Evolutionary conservation across 2,329 filamentous ascomycete genomes (phyloP).

Genomic region (Cladorrhinum sp.): DNA sequence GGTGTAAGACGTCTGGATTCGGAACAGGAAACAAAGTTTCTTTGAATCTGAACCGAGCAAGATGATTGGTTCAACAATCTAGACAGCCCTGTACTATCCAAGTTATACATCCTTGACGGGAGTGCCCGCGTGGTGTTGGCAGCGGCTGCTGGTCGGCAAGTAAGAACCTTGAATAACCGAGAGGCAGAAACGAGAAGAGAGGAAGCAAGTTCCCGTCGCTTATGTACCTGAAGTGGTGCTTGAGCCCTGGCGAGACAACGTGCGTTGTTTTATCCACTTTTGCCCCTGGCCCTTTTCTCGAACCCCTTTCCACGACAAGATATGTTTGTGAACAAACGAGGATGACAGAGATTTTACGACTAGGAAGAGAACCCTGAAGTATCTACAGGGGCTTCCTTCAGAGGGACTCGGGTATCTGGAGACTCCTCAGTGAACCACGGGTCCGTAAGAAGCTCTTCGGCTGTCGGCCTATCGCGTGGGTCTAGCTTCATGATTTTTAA

Average conservation of each 20-base stretch:
- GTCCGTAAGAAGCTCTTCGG: too few relatives aligned
- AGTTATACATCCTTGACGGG: background rate
- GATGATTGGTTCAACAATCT: background rate
- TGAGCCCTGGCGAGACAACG: background rate
- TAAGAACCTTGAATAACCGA: background rate
- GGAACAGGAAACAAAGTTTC: too few relatives aligned
- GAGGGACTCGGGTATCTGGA: too few relatives aligned
- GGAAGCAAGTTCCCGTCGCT: background rate
- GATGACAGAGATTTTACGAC: too few relatives aligned
- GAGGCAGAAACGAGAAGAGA: background rate
- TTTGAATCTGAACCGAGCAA: too few relatives aligned
- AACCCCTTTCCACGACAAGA: background rate
- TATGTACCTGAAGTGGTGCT: background rate
- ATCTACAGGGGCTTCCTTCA: background rate
- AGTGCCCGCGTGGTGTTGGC: background rate
- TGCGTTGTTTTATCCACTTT: background rate
- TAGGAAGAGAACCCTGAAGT: too few relatives aligned
- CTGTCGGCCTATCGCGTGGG: too few relatives aligned
- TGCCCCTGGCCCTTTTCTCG: background rate
- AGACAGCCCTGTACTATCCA: background rate
- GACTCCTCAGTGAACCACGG: too few relatives aligned
- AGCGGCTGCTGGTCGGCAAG: background rate
- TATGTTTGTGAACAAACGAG: too few relatives aligned
- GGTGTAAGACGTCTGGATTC: too few relatives aligned
- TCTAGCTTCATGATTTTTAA: too few relatives aligned